A percentile compares a stretch with the other conserved stretches of the same genome.
Conservation (phyloP, 73 alveolate species). For the Uronychia setigera region DNA sequence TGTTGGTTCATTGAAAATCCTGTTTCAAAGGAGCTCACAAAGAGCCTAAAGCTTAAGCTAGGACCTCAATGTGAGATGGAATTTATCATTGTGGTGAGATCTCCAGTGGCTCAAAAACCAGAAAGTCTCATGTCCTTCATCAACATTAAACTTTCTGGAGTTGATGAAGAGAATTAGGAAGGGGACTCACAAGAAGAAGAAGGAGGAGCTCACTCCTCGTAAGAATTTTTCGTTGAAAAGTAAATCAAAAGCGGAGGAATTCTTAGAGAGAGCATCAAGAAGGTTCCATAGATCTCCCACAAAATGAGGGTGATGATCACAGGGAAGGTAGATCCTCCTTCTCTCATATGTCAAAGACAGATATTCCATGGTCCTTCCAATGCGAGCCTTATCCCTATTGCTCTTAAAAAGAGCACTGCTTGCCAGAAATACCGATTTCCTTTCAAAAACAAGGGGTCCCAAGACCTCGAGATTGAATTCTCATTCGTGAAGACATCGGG, state of each 20-base stretch:
- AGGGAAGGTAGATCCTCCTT: slow-evolving; percentile 41
- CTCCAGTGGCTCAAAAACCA: slow-evolving; percentile 21
- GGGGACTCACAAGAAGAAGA: slow-evolving; percentile 37
- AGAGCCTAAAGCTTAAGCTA: slow-evolving; percentile 54
- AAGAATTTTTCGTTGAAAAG: slow-evolving; percentile 50
- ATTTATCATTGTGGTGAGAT: slow-evolving; percentile 55
- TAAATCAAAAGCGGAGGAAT: slow-evolving; percentile 38
- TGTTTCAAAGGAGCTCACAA: slow-evolving; percentile 56
- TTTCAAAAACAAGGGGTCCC: slow-evolving; percentile 48
- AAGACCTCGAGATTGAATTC: slow-evolving; percentile 51
- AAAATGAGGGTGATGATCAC: slow-evolving; percentile 24
- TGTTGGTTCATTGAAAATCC: slow-evolving; percentile 70
- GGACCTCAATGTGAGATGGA: slow-evolving; percentile 58
- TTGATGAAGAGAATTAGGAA: too few species aligned
- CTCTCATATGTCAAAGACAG: slow-evolving; percentile 40
- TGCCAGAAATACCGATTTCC: slow-evolving; percentile 57
- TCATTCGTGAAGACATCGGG: slow-evolving; percentile 36
- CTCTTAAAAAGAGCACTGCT: slow-evolving; percentile 33
- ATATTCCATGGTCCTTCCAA: slow-evolving; percentile 2
- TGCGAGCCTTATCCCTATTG: slow-evolving; percentile 37
- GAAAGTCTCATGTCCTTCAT: slow-evolving; percentile 26
- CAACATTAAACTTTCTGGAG: slow-evolving; percentile 24
- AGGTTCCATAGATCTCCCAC: neutral
- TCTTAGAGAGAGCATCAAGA: slow-evolving; percentile 46
- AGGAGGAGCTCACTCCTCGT: slow-evolving; percentile 17